Evolutionary conservation across 78 protist species (phyloP), one percentile per base, ranked within the genome.

Genomic region (Thecamonas trahens): DNA sequence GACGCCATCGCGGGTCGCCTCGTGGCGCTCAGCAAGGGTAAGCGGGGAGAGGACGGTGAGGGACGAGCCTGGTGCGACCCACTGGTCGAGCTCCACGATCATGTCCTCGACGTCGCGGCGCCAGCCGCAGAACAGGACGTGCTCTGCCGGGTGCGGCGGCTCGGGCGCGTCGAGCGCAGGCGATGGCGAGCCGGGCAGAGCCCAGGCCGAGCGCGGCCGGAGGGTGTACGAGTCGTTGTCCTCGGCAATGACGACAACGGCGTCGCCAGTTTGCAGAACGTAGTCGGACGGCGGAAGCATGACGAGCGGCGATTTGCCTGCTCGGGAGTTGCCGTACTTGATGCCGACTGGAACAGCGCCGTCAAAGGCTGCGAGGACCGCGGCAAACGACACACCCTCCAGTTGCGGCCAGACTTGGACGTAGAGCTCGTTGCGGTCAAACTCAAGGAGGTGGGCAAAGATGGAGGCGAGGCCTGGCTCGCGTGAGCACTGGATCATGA

Each of bases 221-320:
- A n/a, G n/a, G 52, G 8, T 8, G 61, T 72, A 72, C 77, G 69
- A 61, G 52, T 72, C 77, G 65, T 72, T 47, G 58, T 72, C 77
- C 67, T 72, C 77, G n/a, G 77, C 77, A 22, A 72, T 67, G 3
- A 59, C 67, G 15, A 72, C 9, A 61, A 72, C 28, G 38, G 44
- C 52, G 44, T 32, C 42, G 22, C 77, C 77, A 8, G 20, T 29
- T 26, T 61, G 20, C 11, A 61, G 24, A n/a, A 28, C 55, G n/a
- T 45, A 20, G 44, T 59, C 47, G 53, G n/a, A 58, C 37, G 39
- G 58, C 18, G 77, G 77, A 52, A 61, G 59, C 28, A 72, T n/a
- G 40, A 7, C 20, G n/a, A 8, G 66, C 17, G 66, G 42, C 8
- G 28, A 8, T 18, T 11, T 7, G 24, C 1, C 2, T 8, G 49